Base-by-base conservation (phyloP, 1,284 basidiomycete species). In the Leucoagaricus sp. region DNA sequence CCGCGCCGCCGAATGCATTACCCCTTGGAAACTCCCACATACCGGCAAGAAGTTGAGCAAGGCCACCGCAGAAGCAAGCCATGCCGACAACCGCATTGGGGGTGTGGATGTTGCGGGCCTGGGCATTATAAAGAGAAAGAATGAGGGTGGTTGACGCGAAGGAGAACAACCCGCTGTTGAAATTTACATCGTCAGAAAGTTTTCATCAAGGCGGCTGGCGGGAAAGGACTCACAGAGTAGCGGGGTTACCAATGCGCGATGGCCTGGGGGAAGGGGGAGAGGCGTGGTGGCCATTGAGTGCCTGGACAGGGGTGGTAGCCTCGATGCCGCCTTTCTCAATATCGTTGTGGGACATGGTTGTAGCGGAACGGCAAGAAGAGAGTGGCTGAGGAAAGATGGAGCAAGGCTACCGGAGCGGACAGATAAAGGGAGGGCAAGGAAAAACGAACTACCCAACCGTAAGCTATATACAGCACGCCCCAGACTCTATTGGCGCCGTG, bases 21-120 rank as follows among this genome's bases (percentile, higher is more conserved):
- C 91, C 91, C 46, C 82, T 77, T 1, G 91, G 90, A 72, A 94
- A 95, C 69, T 89, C 87, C 88, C 89, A 91, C 87, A 90, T 89
- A 34, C 89, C 89, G 26, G 88, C 88, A 44, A 89, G 69, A 58
- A 91, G 77, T 68, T 91, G 96, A 6, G 83, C 86, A 26, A 96
- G 81, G 60, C 96, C 96, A 61, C 95, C 95, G 62, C 84, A 85
- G 71, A 84, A 89, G 61, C 92, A 71, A 15, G 92, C 91, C 85
- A 96, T 91, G 60, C 92, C 93, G 53, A 96, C 81, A 55, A 96
- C 85, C 45, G 89, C 84, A 65, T 96, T 95, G 25, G 88, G 81
- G 3, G 69, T 68, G 21, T 66, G 63, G 60, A 91, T 77, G 21
- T 72, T 69, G 17, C 83, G 77, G 45, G 85, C 72, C 54, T 78